Conservation (phyloP, 2,329 filamentous ascomycete species). For the Dothistroma septosporum region DNA sequence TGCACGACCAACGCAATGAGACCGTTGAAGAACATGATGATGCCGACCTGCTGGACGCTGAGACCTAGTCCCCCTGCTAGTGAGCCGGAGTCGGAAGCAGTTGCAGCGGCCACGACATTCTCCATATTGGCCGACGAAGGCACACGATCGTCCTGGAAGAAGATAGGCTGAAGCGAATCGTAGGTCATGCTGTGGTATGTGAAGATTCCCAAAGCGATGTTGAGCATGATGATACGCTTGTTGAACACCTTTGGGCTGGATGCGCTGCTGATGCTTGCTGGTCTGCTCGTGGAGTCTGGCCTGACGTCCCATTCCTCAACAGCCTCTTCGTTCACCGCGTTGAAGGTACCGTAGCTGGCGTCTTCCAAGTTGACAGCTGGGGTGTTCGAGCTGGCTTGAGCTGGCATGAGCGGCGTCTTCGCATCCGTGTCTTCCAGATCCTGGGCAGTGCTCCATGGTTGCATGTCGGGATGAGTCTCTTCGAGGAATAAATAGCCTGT, state of each 20-base stretch:
- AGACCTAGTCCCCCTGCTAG: slow-evolving; percentile 62
- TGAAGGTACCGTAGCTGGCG: slow-evolving; percentile 52
- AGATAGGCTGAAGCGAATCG: slow-evolving; percentile 87
- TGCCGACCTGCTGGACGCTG: slow-evolving; percentile 61
- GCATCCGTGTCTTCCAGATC: slow-evolving; percentile 45
- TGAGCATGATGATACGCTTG: slow-evolving; percentile 66
- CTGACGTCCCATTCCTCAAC: slow-evolving; percentile 51
- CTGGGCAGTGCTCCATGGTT: slow-evolving; percentile 46
- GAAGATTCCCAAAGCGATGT: slow-evolving; percentile 81
- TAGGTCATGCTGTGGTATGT: slow-evolving; percentile 95
- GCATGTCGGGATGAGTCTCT: slow-evolving; percentile 84
- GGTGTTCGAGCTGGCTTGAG: slow-evolving; percentile 63
- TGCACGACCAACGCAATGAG: slow-evolving; percentile 70
- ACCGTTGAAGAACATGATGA: slow-evolving; percentile 66
- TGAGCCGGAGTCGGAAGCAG: slow-evolving; percentile 25
- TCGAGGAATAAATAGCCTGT: slow-evolving; percentile 76
- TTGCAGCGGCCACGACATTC: slow-evolving; percentile 26
- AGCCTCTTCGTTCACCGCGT: slow-evolving; percentile 48
- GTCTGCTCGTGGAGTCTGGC: slow-evolving; percentile 42
- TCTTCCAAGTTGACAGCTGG: slow-evolving; percentile 69
- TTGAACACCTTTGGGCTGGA: slow-evolving; percentile 50
- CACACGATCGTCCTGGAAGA: slow-evolving; percentile 72
- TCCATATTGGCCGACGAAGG: slow-evolving; percentile 36
- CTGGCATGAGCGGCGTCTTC: slow-evolving; percentile 68
- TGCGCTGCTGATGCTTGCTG: slow-evolving; percentile 30